Percentiles rank a stretch among this genome's conserved stretches.
Conservation (phyloP, 805 yeast species). For the Pichia nakasei region DNA sequence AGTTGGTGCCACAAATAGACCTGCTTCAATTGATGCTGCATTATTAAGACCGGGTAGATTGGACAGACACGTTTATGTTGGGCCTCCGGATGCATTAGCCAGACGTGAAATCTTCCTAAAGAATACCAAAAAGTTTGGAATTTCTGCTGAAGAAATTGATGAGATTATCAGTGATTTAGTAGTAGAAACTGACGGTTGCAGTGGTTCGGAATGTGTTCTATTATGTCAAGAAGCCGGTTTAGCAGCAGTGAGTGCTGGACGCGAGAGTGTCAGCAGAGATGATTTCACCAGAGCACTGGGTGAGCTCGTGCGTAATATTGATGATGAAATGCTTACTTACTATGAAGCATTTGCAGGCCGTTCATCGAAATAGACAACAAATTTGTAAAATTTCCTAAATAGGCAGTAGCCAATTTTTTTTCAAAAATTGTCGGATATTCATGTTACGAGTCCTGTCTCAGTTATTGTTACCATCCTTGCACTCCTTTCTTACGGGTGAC, state of each 20-base stretch:
- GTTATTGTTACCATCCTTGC: no score
- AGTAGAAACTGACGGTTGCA: constrained; percentile 71
- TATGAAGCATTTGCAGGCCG: constrained; percentile 45
- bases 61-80: constrained; percentile 86
- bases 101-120: constrained; percentile 70
- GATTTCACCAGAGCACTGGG: constrained; percentile 60
- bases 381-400: no score
- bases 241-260: constrained; percentile 67
- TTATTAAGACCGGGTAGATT: constrained; percentile 90
- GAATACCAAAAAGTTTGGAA: constrained; percentile 55
- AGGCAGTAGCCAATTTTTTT: no score
- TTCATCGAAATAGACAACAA: neutral
- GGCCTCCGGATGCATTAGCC: constrained; percentile 83
- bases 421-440: no score
- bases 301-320: constrained; percentile 70
- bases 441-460: no score
- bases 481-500: no score
- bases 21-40: constrained; percentile 89
- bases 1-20: constrained; percentile 94
- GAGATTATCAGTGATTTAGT: constrained; percentile 43
- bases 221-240: constrained; percentile 94
- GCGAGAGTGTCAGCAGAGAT: constrained; percentile 10
- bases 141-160: constrained; percentile 33
- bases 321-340: constrained; percentile 74
- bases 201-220: constrained; percentile 93